Conservation (phyloP, 2,329 filamentous ascomycete genomes). For the Alternaria sp. region DNA sequence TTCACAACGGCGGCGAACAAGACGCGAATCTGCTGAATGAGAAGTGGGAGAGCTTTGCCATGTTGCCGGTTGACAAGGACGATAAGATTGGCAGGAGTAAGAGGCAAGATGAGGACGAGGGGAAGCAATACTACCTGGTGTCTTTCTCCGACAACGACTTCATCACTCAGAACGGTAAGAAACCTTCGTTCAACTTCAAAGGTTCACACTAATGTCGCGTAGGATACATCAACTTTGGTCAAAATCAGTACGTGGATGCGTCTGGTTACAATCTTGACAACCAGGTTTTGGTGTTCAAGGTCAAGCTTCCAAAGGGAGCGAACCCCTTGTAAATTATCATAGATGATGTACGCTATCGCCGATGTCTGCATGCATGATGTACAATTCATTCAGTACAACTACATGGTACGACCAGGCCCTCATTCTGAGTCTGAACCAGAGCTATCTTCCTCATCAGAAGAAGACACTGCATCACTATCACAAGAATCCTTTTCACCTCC, state of each 20-base stretch:
- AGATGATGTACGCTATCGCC: not conserved
- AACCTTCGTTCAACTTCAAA: not conserved
- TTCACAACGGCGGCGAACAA: constrained; percentile 71
- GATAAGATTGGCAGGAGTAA: constrained; percentile 28
- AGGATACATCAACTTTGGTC: constrained; percentile 65
- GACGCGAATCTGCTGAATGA: constrained; percentile 69
- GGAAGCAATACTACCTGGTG: constrained; percentile 73
- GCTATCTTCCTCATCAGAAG: constrained; percentile 1
- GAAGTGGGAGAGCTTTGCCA: constrained; percentile 75
- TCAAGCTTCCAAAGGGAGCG: constrained; percentile 55
- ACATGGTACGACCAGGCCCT: not conserved
- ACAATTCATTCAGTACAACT: not conserved
- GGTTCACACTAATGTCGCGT: not conserved
- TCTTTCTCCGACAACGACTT: constrained; percentile 76
- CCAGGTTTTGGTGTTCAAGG: constrained; percentile 68
- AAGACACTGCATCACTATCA: not conserved
- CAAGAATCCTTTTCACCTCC: not conserved
- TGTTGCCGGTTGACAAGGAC: constrained; percentile 62
- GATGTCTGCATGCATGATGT: no score
- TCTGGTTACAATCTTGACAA: constrained; percentile 66
- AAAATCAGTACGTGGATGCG: constrained; percentile 61
- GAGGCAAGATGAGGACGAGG: constrained; percentile 47
- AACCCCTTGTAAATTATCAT: constrained; percentile 27
- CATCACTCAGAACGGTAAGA: constrained; percentile 70
- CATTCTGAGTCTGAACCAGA: constrained; percentile 23